A percentile compares a stretch with the other conserved stretches of the same genome.
Conservation (phyloP, 1,139 yeast genomes). For the Kodamaea arcana region DNA sequence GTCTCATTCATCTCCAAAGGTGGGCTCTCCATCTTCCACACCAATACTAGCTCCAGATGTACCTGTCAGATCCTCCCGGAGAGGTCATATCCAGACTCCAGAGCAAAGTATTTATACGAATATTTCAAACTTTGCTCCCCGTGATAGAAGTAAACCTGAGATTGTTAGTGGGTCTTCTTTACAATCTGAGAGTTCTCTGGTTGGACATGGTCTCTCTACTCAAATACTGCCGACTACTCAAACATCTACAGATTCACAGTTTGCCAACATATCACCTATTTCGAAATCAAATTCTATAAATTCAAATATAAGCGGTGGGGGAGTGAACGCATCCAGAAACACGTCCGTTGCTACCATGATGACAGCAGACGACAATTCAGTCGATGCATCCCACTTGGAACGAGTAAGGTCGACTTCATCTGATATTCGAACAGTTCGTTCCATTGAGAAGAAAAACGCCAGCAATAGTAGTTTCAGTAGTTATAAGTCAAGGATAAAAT, state of each 20-base stretch:
- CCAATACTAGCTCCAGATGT: conserved; percentile 10
- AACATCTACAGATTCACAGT: neutral
- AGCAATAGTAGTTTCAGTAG: conserved; percentile 27
- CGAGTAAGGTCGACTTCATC: neutral
- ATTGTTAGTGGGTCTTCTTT: no score
- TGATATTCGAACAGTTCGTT: conserved; percentile 5
- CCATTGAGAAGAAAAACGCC: conserved; percentile 15
- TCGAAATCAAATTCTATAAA: neutral
- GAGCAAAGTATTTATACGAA: conserved; percentile 1
- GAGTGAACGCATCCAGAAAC: neutral
- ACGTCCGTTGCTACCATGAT: neutral
- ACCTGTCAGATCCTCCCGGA: conserved; percentile 19
- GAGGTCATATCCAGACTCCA: conserved; percentile 6
- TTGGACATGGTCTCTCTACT: no score
- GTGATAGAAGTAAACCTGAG: no score
- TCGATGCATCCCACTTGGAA: conserved; percentile 1
- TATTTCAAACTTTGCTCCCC: neutral
- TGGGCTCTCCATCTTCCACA: neutral
- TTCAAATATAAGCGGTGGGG: neutral
- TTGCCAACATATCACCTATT: neutral
- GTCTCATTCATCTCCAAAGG: conserved; percentile 2
- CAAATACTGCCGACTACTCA: neutral
- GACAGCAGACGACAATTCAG: neutral
- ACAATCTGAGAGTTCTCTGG: no score
- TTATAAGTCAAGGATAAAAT: conserved; percentile 31